Percentiles rank a stretch among this genome's conserved stretches.
phyloP scores from a whole-genome alignment of 225 moss, liverwort and hornwort species.

The Physcomitrellopsis africana region DNA sequence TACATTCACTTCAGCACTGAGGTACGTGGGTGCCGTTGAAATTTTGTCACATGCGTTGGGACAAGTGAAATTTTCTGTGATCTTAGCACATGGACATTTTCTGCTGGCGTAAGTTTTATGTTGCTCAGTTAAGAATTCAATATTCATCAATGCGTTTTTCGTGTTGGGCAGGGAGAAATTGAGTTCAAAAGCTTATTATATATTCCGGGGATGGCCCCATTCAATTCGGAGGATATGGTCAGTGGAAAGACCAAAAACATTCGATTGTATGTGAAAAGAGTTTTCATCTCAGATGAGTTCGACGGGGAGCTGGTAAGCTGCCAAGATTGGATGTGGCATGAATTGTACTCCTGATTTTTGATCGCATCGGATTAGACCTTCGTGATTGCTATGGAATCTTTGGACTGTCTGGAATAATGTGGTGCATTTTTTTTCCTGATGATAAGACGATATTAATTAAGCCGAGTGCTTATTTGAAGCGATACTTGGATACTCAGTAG shows the following conservation, averaged over 20 bases:
- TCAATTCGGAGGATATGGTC: slow-evolving; percentile 64
- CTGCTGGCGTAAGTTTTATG: too few relatives aligned
- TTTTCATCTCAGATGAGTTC: slow-evolving; percentile 86
- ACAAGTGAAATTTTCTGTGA: neutral
- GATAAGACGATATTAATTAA: neutral
- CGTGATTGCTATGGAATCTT: neutral
- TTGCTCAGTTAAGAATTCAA: too few relatives aligned
- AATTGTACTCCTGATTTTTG: neutral
- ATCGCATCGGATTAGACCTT: neutral
- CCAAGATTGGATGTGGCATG: neutral
- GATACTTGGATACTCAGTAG: neutral
- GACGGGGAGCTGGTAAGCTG: slow-evolving; percentile 74
- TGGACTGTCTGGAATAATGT: slow-evolving; percentile 3
- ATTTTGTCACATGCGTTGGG: neutral
- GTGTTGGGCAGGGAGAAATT: slow-evolving; percentile 63
- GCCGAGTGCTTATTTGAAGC: neutral
- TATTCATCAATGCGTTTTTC: too few relatives aligned
- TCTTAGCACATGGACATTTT: neutral
- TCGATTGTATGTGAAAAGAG: slow-evolving; percentile 76
- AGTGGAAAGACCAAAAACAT: slow-evolving; percentile 76
- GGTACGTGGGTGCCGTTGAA: slow-evolving; percentile 20
- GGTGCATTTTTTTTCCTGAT: neutral
- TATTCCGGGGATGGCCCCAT: slow-evolving; percentile 80
- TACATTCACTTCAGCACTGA: slow-evolving; percentile 50
- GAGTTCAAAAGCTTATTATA: slow-evolving; percentile 80